Evolutionary conservation across 2,329 filamentous ascomycete species (phyloP), one percentile per base, ranked within the genome.

Genomic region (Torrubiellomyces zombiae): DNA sequence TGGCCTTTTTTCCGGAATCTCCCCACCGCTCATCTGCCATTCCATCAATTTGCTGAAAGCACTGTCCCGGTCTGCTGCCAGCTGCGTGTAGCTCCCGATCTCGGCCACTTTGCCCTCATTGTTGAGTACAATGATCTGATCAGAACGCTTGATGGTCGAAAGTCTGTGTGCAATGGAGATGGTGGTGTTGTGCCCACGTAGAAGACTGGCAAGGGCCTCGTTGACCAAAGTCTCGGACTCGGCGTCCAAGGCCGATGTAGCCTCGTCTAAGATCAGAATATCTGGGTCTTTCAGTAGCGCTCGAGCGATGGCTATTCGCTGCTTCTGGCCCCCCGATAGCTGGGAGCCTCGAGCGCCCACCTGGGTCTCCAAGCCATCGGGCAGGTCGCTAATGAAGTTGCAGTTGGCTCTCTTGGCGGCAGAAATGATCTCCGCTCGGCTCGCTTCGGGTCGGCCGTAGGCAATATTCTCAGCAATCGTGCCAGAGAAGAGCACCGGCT

Each of bases 221-320:
- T 98, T 98, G 31, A 98, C 89, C 3, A 95, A 67, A 0, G 89
- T 95, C 50, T 98, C 89, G 0, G 82, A 93, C 51, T 98, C 89
- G 9, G 89, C 89, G 46, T 98, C 89, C 6, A 98, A 64, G 1
- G 89, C 89, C 3, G 82, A 93, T 1, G 91, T 98, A 11, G 91
- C 80, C 60, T 98, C 89, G 44, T 98, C 89, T 1, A 98, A 67
- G 32, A 98, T 92, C 15, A 98, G 60, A 34, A 98, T 95, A 53
- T 98, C 89, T 0, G 91, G 91, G 34, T 94, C 71, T 52, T 95
- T 95, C 38, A 98, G 73, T 15, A 98, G 63, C 9, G 89, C 89
- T 27, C 91, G 72, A 5, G 89, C 89, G 48, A 98, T 98, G 18
- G 89, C 89, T 40, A 98, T 95, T 34, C 89, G 76, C 51, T 98